phyloP scores from a whole-genome alignment of 768 basidiomycete genomes.

The Sarcomyxa edulis region DNA sequence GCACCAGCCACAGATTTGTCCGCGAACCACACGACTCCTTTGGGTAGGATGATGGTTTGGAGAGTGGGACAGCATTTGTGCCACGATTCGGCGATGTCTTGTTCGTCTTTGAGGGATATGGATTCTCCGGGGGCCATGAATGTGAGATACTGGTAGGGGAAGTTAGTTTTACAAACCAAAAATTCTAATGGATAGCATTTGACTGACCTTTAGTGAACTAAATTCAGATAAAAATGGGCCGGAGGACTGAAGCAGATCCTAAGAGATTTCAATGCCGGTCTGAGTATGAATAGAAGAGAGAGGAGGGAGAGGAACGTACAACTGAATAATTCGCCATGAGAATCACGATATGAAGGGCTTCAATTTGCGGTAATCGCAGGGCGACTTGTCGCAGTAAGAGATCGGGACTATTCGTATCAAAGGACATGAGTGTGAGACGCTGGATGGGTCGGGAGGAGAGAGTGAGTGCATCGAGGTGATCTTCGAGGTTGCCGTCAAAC shows the following conservation, averaged over 20 bases:
- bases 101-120: constrained; percentile 33
- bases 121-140: constrained; percentile 45
- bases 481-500: background rate
- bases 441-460: background rate
- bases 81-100: constrained; percentile 49
- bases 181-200: background rate
- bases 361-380: constrained; percentile 39
- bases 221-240: constrained; percentile 37
- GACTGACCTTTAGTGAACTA: constrained; percentile 28
- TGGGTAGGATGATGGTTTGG: constrained; percentile 58
- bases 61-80: constrained; percentile 54
- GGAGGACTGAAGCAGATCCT: constrained; percentile 39
- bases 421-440: constrained; percentile 4
- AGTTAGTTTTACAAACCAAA: background rate
- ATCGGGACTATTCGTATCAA: constrained; percentile 36
- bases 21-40: constrained; percentile 57
- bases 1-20: too few species aligned
- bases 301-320: constrained; percentile 35
- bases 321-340: constrained; percentile 42
- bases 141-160: constrained; percentile 42
- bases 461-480: background rate
- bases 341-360: constrained; percentile 59
- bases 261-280: background rate
- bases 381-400: constrained; percentile 44
- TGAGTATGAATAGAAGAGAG: too few species aligned